A percentile compares a stretch with the other conserved stretches of the same genome.
phyloP scores from a whole-genome alignment of 768 basidiomycete species.

The Boletus reticulatus region DNA sequence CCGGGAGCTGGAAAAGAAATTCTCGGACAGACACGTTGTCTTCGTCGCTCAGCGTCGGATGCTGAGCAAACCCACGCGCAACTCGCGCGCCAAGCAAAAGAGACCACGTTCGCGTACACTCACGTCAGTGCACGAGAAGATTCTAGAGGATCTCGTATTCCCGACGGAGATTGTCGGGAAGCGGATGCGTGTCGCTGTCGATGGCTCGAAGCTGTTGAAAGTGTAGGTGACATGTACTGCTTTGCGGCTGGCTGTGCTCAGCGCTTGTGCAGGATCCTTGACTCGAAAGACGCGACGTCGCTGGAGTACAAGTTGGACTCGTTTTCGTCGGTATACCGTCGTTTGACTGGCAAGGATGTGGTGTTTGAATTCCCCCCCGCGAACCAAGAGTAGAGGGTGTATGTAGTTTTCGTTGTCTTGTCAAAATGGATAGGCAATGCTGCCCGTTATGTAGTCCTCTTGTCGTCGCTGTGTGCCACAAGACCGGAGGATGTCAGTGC shows the following conservation, averaged over 20 bases:
- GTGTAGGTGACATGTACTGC: conserved; percentile 64
- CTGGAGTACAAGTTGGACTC: conserved; percentile 99
- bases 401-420: conserved; percentile 27
- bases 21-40: conserved; percentile 98
- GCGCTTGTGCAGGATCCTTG: conserved; percentile 70
- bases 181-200: conserved; percentile 89
- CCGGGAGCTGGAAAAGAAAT: conserved; percentile 99
- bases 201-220: conserved; percentile 95
- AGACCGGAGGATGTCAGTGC: conserved; percentile 15
- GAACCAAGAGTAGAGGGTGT: conserved; percentile 56
- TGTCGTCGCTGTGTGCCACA: conserved; percentile 14
- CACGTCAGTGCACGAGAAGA: conserved; percentile 96
- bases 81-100: conserved; percentile 92
- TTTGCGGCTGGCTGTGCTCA: conserved; percentile 16
- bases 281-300: conserved; percentile 96
- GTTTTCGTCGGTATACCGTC: conserved; percentile 95
- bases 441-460: conserved; percentile 32
- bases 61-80: conserved; percentile 95
- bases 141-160: conserved; percentile 98
- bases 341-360: conserved; percentile 95
- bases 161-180: conserved; percentile 99
- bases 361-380: conserved; percentile 89
- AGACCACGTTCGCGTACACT: conserved; percentile 95
- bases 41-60: conserved; percentile 99
- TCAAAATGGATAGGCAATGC: conserved; percentile 36